Evolutionary conservation across 176 grass and related monocot genomes (phyloP), one percentile per base, ranked within the genome.

Genomic region (Avena insularis): DNA sequence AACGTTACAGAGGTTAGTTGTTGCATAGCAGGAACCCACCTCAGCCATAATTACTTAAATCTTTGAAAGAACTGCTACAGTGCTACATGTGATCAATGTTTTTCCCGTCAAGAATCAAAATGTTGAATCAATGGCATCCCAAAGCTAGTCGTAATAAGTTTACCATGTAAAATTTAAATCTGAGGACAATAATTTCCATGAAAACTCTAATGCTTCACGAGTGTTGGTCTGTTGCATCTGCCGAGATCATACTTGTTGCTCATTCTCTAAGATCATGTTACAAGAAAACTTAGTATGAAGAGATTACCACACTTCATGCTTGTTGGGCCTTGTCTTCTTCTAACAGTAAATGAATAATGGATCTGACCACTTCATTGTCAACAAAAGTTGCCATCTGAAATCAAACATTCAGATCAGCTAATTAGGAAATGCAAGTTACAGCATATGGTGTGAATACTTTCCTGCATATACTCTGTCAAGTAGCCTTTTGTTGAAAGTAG

Each of bases 301-400:
- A 66, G 36, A 89, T 78, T 93, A 82, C 88, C 87, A 85, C 19
- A 74, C 43, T 20, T 86, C 68, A 91, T 58, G 91, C 77, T 92
- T 88, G 72, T 56, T 84, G 90, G 61, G 82, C 84, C 81, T 93
- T 95, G n/a, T 96, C 92, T 96, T 98, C 96, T 89, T 94, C 96
- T 82, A 96, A 83, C 57, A 98, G 63, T 87, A 98, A 91, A 83
- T 98, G 90, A 86, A 98, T 88, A 66, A 98, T 96, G 63, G 93
- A 98, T 72, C 85, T 96, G 19, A 98, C 90, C 75, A 98, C 94
- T 95, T 93, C 91, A 85, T 96, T 93, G 83, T 98, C 85, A 35
- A 58, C 84, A 83, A 91, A 94, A 77, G 88, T 92, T 87, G 84
- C 88, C 87, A 86, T 92, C 96, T 98, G 94, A 77, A 83, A 94